Conservation (phyloP, 2,329 filamentous ascomycete genomes). For the Aspergillus udagawae region DNA sequence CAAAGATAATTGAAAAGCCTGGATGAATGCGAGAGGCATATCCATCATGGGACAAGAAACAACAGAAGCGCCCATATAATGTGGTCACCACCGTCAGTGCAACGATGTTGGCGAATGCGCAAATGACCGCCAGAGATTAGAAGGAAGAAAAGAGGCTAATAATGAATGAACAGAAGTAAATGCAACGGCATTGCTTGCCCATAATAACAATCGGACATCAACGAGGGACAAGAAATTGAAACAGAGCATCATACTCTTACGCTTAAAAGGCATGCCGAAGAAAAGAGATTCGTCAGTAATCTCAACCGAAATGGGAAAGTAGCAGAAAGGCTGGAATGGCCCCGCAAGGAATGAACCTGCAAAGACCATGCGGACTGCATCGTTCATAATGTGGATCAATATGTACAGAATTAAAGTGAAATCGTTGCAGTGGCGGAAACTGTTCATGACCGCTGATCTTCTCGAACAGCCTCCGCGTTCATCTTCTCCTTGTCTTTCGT, state of each 20-base stretch:
- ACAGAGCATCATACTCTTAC: constrained; percentile 31
- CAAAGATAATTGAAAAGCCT: neutral
- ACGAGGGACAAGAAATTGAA: constrained; percentile 29
- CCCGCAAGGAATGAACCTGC: constrained; percentile 12
- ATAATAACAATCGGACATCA: constrained; percentile 27
- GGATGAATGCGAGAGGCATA: neutral
- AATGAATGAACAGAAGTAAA: constrained; percentile 22
- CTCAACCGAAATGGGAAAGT: constrained; percentile 12
- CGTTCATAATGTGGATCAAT: constrained; percentile 12
- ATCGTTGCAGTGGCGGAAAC: constrained; percentile 13
- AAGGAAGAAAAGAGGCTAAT: constrained; percentile 14
- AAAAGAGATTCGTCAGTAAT: constrained; percentile 35
- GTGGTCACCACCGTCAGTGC: neutral
- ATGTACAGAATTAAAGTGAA: constrained; percentile 9
- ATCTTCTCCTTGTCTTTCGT: constrained; percentile 42
- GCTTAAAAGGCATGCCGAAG: constrained; percentile 24
- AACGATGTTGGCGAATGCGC: neutral
- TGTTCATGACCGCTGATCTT: constrained; percentile 22
- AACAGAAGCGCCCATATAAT: constrained; percentile 1
- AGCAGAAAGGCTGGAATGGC: constrained; percentile 1
- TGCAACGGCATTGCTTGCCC: constrained; percentile 20
- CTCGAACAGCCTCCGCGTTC: constrained; percentile 13
- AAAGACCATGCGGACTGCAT: constrained; percentile 20
- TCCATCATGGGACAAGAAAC: neutral
- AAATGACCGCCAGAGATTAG: constrained; percentile 8